Evolutionary conservation across 1,139 yeast genomes (phyloP).

Genomic region (Suhomyces choctaworum): DNA sequence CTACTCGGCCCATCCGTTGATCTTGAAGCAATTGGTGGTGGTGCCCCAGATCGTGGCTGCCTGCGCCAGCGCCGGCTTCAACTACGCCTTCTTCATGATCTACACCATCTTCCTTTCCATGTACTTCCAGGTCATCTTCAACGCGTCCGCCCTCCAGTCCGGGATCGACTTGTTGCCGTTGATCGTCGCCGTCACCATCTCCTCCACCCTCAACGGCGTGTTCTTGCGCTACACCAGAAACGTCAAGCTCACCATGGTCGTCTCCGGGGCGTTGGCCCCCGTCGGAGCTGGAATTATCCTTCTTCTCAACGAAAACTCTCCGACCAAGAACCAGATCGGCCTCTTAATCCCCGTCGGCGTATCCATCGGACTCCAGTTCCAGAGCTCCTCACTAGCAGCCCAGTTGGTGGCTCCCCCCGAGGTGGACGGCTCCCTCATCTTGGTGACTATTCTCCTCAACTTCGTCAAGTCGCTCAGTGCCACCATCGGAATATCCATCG

Average conservation of each 20-base stretch:
- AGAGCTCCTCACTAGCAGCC: conserved; percentile 50
- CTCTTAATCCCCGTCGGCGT: conserved; percentile 54
- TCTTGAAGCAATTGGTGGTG: conserved; percentile 43
- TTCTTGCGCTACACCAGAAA: conserved; percentile 46
- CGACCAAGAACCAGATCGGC: conserved; percentile 48
- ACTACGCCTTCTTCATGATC: conserved; percentile 48
- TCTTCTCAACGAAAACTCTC: conserved; percentile 39
- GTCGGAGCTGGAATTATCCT: conserved; percentile 56
- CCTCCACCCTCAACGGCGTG: conserved; percentile 49
- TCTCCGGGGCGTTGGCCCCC: conserved; percentile 45
- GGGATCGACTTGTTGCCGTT: conserved; percentile 60
- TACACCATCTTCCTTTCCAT: conserved; percentile 48
- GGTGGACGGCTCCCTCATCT: conserved; percentile 49
- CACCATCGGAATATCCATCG: conserved; percentile 46
- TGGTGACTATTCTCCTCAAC: conserved; percentile 50
- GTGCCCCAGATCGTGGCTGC: conserved; percentile 42
- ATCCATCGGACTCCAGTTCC: conserved; percentile 55
- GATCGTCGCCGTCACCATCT: conserved; percentile 51
- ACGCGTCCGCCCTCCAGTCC: conserved; percentile 52
- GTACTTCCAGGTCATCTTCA: conserved; percentile 55
- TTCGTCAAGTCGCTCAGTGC: conserved; percentile 52
- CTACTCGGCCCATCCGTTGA: conserved; percentile 46
- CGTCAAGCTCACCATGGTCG: conserved; percentile 48
- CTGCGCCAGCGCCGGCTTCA: conserved; percentile 35
- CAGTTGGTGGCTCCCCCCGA: conserved; percentile 57